Percentiles rank a stretch among this genome's conserved stretches.
Evolutionary conservation across 169 alveolate species (phyloP).

Genomic region (Cryptosporidium andersoni): DNA sequence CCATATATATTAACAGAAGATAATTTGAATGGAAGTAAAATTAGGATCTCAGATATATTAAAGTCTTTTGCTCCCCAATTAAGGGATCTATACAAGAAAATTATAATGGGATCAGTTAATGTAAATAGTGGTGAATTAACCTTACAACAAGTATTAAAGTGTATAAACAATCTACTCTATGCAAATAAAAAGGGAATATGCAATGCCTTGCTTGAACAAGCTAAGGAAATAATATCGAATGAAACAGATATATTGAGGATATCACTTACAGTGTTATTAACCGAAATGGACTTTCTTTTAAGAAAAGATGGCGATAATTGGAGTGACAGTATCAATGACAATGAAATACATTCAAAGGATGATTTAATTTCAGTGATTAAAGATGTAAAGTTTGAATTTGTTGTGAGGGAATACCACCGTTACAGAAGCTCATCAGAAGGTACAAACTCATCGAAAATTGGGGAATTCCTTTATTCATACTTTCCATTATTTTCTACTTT

Average conservation of each 20-base stretch:
- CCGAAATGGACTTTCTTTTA: slow-evolving; percentile 35
- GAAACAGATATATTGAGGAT: slow-evolving; percentile 20
- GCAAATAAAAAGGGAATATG: slow-evolving; percentile 33
- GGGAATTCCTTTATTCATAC: slow-evolving; percentile 14
- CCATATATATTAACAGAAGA: too few species aligned
- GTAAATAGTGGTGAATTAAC: neutral
- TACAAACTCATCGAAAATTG: neutral
- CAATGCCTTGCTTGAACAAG: neutral
- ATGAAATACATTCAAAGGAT: neutral
- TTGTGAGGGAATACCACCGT: slow-evolving; percentile 3
- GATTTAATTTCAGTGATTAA: slow-evolving; percentile 4
- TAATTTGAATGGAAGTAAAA: neutral
- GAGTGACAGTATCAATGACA: neutral
- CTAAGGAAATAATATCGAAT: neutral
- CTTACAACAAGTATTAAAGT: slow-evolving; percentile 5
- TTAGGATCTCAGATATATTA: slow-evolving; percentile 6
- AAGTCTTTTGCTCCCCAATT: neutral
- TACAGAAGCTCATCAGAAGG: neutral
- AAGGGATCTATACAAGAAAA: too few species aligned
- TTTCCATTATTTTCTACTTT: slow-evolving; percentile 28
- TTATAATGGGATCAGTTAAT: too few species aligned
- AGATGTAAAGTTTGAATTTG: slow-evolving; percentile 21
- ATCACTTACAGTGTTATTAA: slow-evolving; percentile 16
- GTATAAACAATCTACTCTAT: slow-evolving; percentile 14
- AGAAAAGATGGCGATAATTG: neutral